Evolutionary conservation across 1,284 basidiomycete species (phyloP).

Genomic region (Coniferiporia weirii): DNA sequence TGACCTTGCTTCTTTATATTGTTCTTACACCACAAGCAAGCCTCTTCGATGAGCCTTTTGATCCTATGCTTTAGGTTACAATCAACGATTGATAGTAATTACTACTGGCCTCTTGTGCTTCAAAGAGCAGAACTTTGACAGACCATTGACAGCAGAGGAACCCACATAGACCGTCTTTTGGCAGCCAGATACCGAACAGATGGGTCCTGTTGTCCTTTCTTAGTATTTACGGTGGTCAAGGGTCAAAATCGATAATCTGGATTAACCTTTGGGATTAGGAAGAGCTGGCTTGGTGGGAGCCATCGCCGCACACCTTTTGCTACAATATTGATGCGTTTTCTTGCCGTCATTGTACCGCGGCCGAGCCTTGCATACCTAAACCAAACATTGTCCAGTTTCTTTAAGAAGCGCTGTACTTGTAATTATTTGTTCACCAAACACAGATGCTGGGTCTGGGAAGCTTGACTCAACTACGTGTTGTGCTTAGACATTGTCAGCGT

Average conservation of each 20-base stretch:
- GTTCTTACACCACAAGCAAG: conserved; percentile 53
- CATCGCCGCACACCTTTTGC: conserved; percentile 4
- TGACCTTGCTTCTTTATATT: conserved; percentile 48
- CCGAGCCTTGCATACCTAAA: conserved; percentile 2
- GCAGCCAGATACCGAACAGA: conserved; percentile 50
- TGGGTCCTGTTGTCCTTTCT: conserved; percentile 23
- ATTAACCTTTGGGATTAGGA: not conserved
- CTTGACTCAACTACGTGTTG: not conserved
- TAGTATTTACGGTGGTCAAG: not conserved
- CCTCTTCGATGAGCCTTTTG: conserved; percentile 32
- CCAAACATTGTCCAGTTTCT: not conserved
- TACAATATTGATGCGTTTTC: conserved; percentile 3
- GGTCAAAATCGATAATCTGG: not conserved
- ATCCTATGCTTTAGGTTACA: conserved; percentile 22
- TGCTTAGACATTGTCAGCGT: not conserved
- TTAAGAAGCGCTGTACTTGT: not conserved
- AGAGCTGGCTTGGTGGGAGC: not conserved
- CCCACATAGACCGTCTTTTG: conserved; percentile 38
- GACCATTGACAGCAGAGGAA: conserved; percentile 25
- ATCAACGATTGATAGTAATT: not conserved
- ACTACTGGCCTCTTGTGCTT: conserved; percentile 34
- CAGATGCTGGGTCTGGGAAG: not conserved
- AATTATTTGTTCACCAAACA: not conserved
- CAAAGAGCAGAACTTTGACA: conserved; percentile 42
- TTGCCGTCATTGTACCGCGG: conserved; percentile 6